These are phyloP conservation scores for Phytophthora kernoviae DNA, from an alignment of 352 stramenopile genomes.

Conservation along the genomic window DNA sequence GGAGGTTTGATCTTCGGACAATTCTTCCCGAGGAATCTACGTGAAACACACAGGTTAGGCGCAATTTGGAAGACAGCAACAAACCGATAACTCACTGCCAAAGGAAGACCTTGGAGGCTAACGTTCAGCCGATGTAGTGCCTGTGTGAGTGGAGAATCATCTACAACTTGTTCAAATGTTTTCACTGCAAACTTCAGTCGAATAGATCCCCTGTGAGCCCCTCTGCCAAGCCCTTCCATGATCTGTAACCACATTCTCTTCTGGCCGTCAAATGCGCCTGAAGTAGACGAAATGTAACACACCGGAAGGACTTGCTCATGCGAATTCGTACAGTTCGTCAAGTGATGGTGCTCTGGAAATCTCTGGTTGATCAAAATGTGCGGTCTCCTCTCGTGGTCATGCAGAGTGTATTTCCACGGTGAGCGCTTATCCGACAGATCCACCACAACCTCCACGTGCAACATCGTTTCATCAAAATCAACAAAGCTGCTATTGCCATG, in stretches of 20 bases:
- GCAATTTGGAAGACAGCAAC: neutral
- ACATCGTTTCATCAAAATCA: slow-evolving; percentile 7
- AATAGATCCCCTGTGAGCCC: neutral
- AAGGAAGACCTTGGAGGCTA: slow-evolving; percentile 23
- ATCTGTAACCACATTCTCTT: slow-evolving; percentile 69
- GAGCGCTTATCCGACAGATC: slow-evolving; percentile 23
- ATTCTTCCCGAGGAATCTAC: slow-evolving; percentile 20
- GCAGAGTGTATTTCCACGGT: slow-evolving; percentile 21
- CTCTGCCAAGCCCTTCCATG: slow-evolving; percentile 34
- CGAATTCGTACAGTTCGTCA: neutral
- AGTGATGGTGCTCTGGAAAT: neutral
- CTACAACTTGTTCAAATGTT: slow-evolving; percentile 37
- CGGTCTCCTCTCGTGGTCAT: slow-evolving; percentile 15
- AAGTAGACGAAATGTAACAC: slow-evolving; percentile 43
- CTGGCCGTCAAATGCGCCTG: slow-evolving; percentile 50
- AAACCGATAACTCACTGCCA: slow-evolving; percentile 21
- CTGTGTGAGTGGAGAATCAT: slow-evolving; percentile 20
- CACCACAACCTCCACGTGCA: slow-evolving; percentile 61
- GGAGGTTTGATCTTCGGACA: slow-evolving; percentile 13
- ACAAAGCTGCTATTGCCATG: neutral
- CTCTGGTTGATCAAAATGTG: slow-evolving; percentile 34
- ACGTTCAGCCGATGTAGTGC: slow-evolving; percentile 39
- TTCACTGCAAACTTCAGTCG: slow-evolving; percentile 34
- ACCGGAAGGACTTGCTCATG: slow-evolving; percentile 22
- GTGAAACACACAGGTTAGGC: neutral